Percentiles rank a stretch among this genome's conserved stretches.
Evolutionary conservation across 306 rosid genomes (phyloP).

Genomic region (Astragalus membranaceus): DNA sequence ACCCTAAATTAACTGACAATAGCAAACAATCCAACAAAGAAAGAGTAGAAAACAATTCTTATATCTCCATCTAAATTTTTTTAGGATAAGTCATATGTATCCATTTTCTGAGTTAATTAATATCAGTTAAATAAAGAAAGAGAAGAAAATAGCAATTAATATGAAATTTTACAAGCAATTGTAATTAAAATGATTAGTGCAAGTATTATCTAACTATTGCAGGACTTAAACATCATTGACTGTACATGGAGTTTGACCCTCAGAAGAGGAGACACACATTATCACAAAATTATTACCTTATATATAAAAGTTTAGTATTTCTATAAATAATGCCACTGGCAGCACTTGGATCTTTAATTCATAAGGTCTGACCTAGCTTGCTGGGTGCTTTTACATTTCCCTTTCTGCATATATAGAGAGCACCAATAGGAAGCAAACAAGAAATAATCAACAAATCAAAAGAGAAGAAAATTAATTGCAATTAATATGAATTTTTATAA

Average conservation of each 20-base stretch:
- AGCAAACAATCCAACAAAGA: too few species aligned
- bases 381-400: not conserved
- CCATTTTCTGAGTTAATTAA: too few species aligned
- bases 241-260: not conserved
- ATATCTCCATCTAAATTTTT: too few species aligned
- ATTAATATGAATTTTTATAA: too few species aligned
- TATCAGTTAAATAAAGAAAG: too few species aligned
- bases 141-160: not conserved
- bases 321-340: not conserved
- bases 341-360: not conserved
- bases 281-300: constrained; percentile 16
- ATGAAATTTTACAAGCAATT: too few species aligned
- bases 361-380: not conserved
- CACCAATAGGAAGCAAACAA: not conserved
- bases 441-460: not conserved
- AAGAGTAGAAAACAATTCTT: too few species aligned
- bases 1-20: too few species aligned
- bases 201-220: not conserved
- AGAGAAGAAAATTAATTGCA: not conserved
- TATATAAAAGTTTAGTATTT: not conserved
- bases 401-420: constrained; percentile 1
- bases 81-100: too few species aligned
- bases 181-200: not conserved
- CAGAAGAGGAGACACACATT: not conserved
- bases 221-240: not conserved